phyloP scores from a whole-genome alignment of 352 stramenopile genomes.

The Phytopythium mirpurense region DNA sequence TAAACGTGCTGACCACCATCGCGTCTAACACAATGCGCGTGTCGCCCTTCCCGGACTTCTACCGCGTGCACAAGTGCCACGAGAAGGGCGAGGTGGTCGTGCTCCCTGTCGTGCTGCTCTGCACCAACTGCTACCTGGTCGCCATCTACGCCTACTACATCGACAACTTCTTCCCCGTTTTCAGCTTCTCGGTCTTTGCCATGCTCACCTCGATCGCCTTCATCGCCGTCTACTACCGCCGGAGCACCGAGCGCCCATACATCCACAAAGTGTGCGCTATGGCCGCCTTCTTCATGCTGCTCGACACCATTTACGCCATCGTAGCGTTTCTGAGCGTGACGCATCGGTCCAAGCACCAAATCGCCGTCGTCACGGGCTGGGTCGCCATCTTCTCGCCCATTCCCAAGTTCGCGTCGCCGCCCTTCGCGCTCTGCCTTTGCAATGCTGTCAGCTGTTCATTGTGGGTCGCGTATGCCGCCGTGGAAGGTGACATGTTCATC shows the following conservation, averaged over 20 bases:
- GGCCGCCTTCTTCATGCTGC: constrained; percentile 8
- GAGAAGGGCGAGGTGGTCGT: constrained; percentile 11
- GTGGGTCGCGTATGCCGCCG: constrained; percentile 17
- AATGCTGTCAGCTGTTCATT: constrained; percentile 19
- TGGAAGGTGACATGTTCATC: constrained; percentile 24
- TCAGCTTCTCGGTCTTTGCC: constrained; percentile 18
- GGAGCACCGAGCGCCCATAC: constrained; percentile 13
- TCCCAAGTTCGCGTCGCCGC: constrained; percentile 21
- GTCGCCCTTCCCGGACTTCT: constrained; percentile 15
- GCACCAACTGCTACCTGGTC: constrained; percentile 14
- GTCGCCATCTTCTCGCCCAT: constrained; percentile 21
- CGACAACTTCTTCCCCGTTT: constrained; percentile 9
- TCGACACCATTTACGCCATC: constrained; percentile 17
- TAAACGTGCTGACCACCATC: constrained; percentile 17
- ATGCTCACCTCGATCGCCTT: constrained; percentile 21
- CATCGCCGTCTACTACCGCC: constrained; percentile 24
- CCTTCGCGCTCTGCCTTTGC: constrained; percentile 19
- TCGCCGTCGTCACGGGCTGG: constrained; percentile 17
- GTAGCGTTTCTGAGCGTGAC: constrained; percentile 15
- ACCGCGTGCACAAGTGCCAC: constrained; percentile 13
- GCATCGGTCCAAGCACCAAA: constrained; percentile 18
- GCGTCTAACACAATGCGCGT: constrained; percentile 13
- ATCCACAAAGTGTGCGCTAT: constrained; percentile 13
- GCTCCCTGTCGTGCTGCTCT: constrained; percentile 15
- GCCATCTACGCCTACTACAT: constrained; percentile 18